Percentiles rank a stretch among this genome's conserved stretches.
Conservation (phyloP, 1,139 yeast species). For the Blastobotrys ciferrii region DNA sequence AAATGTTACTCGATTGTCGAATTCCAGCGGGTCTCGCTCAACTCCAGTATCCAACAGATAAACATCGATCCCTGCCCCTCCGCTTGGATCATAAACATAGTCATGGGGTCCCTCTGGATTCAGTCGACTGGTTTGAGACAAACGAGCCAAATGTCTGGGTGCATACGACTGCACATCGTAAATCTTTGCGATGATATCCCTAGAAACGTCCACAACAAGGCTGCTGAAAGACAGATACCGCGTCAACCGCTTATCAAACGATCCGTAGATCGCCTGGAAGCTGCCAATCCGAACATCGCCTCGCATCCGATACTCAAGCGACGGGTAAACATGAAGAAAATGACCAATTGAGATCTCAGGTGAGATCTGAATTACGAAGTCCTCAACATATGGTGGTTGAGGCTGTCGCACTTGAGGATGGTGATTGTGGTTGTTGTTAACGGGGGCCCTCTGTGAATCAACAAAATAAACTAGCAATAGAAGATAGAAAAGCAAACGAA, state of each 20-base stretch:
- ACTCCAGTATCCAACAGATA: constrained; percentile 80
- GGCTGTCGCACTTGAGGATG: background rate
- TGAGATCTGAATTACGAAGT: constrained; percentile 28
- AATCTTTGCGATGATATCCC: constrained; percentile 31
- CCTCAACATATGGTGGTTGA: constrained; percentile 5
- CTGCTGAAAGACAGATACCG: constrained; percentile 27
- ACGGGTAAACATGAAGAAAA: constrained; percentile 30
- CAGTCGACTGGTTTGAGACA: constrained; percentile 51
- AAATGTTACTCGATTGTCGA: constrained; percentile 55
- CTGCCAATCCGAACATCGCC: constrained; percentile 29
- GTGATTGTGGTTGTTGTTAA: background rate
- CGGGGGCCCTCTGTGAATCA: background rate
- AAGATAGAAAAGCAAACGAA: background rate
- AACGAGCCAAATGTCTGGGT: constrained; percentile 66
- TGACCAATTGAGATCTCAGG: constrained; percentile 28
- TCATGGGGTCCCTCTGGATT: constrained; percentile 27
- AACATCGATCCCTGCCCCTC: constrained; percentile 58
- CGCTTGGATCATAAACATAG: constrained; percentile 45
- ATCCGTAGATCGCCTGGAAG: constrained; percentile 32
- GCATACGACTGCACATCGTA: constrained; percentile 48
- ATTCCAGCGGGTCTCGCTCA: constrained; percentile 53
- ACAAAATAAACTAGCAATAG: background rate
- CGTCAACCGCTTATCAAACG: constrained; percentile 27
- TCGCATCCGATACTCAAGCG: constrained; percentile 24
- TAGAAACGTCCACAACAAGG: constrained; percentile 31